Evolutionary conservation across 345 rosid species (phyloP).

Genomic region (Euphorbia pulcherrima): DNA sequence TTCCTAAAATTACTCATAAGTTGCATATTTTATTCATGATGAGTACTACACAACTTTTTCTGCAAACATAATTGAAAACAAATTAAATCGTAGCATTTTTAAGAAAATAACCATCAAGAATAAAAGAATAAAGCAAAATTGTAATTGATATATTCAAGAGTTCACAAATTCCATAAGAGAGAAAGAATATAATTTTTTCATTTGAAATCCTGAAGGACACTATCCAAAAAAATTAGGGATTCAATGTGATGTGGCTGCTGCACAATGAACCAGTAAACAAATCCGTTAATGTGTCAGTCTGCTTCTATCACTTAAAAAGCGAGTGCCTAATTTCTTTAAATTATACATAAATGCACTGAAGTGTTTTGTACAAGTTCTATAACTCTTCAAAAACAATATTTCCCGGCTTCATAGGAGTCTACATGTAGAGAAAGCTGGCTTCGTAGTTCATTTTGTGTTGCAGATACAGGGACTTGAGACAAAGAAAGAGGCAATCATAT

Average conservation of each 20-base stretch:
- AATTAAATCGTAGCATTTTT: no score
- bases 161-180: background rate
- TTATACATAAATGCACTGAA: background rate
- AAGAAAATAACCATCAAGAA: background rate
- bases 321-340: background rate
- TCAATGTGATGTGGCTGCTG: background rate
- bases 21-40: background rate
- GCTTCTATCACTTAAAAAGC: background rate
- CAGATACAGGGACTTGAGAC: conserved; percentile 1
- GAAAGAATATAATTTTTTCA: background rate
- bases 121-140: no score
- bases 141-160: background rate
- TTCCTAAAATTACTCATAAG: background rate
- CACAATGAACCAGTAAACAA: background rate
- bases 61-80: background rate
- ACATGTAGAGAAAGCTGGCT: background rate
- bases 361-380: background rate
- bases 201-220: background rate
- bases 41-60: background rate
- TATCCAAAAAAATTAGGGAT: background rate
- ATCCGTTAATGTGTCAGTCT: background rate
- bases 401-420: background rate
- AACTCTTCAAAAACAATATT: background rate
- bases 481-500: background rate
- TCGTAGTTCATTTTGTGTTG: background rate